These are phyloP conservation scores for Castanea crenata DNA, from an alignment of 306 rosid species.

Conservation along the genomic window DNA sequence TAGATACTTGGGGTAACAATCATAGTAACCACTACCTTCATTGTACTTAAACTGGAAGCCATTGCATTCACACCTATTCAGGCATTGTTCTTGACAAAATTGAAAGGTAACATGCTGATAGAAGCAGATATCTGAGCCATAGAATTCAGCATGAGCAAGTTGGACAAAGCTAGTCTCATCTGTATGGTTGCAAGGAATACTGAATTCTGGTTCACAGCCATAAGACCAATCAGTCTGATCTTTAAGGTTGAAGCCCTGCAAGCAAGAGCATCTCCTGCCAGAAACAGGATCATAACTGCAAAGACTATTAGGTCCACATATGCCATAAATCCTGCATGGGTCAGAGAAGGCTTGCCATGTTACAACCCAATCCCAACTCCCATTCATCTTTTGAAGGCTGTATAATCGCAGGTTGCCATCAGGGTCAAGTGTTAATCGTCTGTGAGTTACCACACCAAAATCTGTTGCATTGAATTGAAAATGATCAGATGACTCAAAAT, in stretches of 20 bases:
- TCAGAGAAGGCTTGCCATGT: slow-evolving; percentile 39
- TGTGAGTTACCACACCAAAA: neutral
- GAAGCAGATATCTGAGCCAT: slow-evolving; percentile 35
- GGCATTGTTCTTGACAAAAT: slow-evolving; percentile 41
- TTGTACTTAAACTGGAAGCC: slow-evolving; percentile 42
- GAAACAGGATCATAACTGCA: slow-evolving; percentile 28
- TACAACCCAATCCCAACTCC: slow-evolving; percentile 29
- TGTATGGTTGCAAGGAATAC: slow-evolving; percentile 18
- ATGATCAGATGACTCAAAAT: slow-evolving; percentile 30
- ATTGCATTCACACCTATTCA: slow-evolving; percentile 37
- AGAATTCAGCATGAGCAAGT: slow-evolving; percentile 36
- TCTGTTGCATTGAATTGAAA: slow-evolving; percentile 7
- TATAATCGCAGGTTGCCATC: slow-evolving; percentile 41
- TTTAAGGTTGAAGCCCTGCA: slow-evolving; percentile 38
- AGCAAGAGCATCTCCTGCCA: slow-evolving; percentile 53
- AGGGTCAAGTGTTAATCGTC: slow-evolving; percentile 27
- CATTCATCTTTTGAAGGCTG: slow-evolving; percentile 25
- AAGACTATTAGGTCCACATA: slow-evolving; percentile 53
- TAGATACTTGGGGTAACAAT: slow-evolving; percentile 38
- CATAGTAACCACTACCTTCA: neutral
- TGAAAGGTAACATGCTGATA: slow-evolving; percentile 22
- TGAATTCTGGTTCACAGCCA: slow-evolving; percentile 48
- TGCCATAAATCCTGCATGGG: slow-evolving; percentile 49
- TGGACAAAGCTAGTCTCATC: slow-evolving; percentile 29
- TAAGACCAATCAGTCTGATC: slow-evolving; percentile 42